Conservation (phyloP, 352 stramenopile genomes). For the Phytophthora rubi region DNA sequence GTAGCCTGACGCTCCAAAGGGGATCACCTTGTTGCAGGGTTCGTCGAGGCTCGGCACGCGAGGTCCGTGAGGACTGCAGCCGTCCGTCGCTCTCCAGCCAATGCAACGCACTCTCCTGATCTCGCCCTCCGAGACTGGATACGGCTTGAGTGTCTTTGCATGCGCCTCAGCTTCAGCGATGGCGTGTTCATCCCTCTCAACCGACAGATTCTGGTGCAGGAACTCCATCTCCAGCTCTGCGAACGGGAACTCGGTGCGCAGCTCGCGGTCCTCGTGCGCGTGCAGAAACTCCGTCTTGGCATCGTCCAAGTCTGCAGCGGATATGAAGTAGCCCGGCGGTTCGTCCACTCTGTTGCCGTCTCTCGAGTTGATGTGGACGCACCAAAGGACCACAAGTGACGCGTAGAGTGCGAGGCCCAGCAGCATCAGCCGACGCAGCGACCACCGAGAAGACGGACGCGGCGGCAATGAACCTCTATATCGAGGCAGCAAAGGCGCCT, state of each 20-base stretch:
- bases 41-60: constrained; percentile 25
- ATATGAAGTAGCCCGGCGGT: constrained; percentile 13
- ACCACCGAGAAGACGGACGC: background rate
- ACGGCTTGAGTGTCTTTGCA: constrained; percentile 21
- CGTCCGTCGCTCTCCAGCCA: constrained; percentile 29
- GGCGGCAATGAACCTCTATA: background rate
- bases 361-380: background rate
- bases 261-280: constrained; percentile 25
- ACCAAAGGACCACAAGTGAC: constrained; percentile 28
- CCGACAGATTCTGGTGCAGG: constrained; percentile 14
- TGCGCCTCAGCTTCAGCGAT: constrained; percentile 27
- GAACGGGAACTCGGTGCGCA: constrained; percentile 25
- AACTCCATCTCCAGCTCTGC: constrained; percentile 33
- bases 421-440: constrained; percentile 17
- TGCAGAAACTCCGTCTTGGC: constrained; percentile 22
- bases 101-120: constrained; percentile 33
- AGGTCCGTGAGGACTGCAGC: constrained; percentile 21
- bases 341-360: background rate
- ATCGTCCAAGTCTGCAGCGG: constrained; percentile 16
- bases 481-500: constrained; percentile 13
- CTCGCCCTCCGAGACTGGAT: constrained; percentile 23
- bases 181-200: constrained; percentile 14
- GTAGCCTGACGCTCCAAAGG: constrained; percentile 25
- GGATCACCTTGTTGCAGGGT: constrained; percentile 25
- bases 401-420: constrained; percentile 25